phyloP scores from a whole-genome alignment of 495 filamentous ascomycete genomes.

The Aspergillus steynii region DNA sequence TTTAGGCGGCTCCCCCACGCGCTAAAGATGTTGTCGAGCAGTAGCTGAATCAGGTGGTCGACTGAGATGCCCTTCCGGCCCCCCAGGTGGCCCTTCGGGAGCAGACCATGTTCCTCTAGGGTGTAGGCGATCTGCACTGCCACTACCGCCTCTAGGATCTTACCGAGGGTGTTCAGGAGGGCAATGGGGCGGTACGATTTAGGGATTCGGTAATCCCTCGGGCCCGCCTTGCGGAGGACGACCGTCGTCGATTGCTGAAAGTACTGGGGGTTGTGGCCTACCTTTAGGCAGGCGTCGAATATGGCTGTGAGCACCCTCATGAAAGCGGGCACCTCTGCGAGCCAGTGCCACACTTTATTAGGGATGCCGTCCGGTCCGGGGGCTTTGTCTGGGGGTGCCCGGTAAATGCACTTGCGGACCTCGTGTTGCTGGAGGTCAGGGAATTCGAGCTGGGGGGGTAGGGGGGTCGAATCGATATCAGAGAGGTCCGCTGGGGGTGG shows the following conservation, averaged over 20 bases:
- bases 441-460: conserved; percentile 20
- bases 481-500: conserved; percentile 24
- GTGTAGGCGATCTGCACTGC: conserved; percentile 22
- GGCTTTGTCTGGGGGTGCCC: conserved; percentile 26
- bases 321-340: conserved; percentile 11
- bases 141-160: conserved; percentile 29
- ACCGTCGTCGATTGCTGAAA: conserved; percentile 30
- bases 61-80: conserved; percentile 19
- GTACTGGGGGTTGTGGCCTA: conserved; percentile 22
- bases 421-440: conserved; percentile 20
- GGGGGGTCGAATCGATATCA: conserved; percentile 17
- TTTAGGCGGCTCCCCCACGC: conserved; percentile 14
- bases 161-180: conserved; percentile 34
- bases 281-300: conserved; percentile 24
- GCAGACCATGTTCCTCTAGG: conserved; percentile 20
- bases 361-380: conserved; percentile 25
- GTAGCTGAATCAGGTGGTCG: conserved; percentile 22
- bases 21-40: conserved; percentile 20
- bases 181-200: conserved; percentile 36
- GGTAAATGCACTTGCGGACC: conserved; percentile 20
- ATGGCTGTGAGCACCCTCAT: conserved; percentile 12
- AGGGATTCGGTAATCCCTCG: conserved; percentile 26
- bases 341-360: conserved; percentile 18
- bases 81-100: conserved; percentile 26
- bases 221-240: conserved; percentile 29